These are phyloP conservation scores for Magnaporthiopsis incrustans DNA, from an alignment of 2,329 filamentous ascomycete genomes.

Conservation along the genomic window DNA sequence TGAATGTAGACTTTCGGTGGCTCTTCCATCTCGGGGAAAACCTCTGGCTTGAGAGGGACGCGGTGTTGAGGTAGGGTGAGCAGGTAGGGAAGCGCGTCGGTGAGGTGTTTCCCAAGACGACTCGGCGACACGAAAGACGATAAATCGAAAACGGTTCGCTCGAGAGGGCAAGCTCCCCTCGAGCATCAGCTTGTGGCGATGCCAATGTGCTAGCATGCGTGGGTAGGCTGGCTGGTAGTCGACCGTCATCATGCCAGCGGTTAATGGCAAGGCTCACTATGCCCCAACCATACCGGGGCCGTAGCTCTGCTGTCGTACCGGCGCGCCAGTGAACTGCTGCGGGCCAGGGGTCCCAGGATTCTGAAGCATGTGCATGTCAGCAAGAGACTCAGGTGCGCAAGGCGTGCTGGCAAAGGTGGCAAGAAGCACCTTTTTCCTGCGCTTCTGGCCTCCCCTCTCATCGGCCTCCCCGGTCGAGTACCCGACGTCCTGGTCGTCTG, in stretches of 20 bases:
- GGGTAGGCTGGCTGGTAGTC: no score
- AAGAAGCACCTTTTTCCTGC: slow-evolving; percentile 55
- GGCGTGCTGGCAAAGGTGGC: slow-evolving; percentile 11
- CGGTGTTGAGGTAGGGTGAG: not conserved
- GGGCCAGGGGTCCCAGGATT: slow-evolving; percentile 28
- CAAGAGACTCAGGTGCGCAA: slow-evolving; percentile 13
- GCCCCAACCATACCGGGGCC: slow-evolving; percentile 51
- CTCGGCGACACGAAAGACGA: not conserved
- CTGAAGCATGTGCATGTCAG: slow-evolving; percentile 30
- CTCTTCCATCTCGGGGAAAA: not conserved
- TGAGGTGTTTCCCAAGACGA: not conserved
- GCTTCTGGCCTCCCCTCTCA: slow-evolving; percentile 49
- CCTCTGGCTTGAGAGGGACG: not conserved
- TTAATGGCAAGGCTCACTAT: slow-evolving; percentile 26
- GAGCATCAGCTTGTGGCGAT: not conserved
- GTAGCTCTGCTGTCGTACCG: slow-evolving; percentile 44
- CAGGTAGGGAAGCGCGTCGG: no score
- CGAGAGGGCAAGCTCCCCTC: not conserved
- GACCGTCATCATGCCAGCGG: not conserved
- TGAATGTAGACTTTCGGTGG: not conserved
- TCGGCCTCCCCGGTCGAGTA: slow-evolving; percentile 68
- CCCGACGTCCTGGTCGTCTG: slow-evolving; percentile 55
- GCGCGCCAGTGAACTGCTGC: slow-evolving; percentile 32
- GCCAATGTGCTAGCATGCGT: no score
- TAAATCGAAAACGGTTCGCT: not conserved